Conservation (phyloP, 768 basidiomycete species). For the Xerocomellus chrysenteron region DNA sequence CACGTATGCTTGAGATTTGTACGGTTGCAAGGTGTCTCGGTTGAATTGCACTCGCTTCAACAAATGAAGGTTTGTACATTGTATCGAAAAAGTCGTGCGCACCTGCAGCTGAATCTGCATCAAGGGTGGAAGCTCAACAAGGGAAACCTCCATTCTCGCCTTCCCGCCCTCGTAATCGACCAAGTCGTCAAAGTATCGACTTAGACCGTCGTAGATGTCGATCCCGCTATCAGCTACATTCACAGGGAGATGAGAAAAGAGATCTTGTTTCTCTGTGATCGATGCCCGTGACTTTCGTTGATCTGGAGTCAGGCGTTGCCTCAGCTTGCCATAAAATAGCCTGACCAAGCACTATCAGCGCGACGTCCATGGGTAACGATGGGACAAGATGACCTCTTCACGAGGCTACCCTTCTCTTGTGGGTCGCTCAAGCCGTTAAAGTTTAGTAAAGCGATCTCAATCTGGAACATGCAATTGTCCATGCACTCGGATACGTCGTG, state of each 20-base stretch:
- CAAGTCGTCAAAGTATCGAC: slow-evolving; percentile 85
- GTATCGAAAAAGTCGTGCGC: slow-evolving; percentile 15
- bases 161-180: slow-evolving; percentile 87
- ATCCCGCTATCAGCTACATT: slow-evolving; percentile 88
- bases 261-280: slow-evolving; percentile 82
- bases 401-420: slow-evolving; percentile 69
- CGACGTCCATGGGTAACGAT: neutral
- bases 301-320: slow-evolving; percentile 52
- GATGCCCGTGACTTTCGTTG: slow-evolving; percentile 47
- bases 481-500: slow-evolving; percentile 99
- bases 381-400: slow-evolving; percentile 61
- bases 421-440: slow-evolving; percentile 47
- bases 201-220: slow-evolving; percentile 92
- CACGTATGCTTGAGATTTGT: slow-evolving; percentile 95
- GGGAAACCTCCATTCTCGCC: slow-evolving; percentile 81
- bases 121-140: slow-evolving; percentile 85
- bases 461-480: slow-evolving; percentile 99
- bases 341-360: slow-evolving; percentile 35
- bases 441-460: slow-evolving; percentile 86
- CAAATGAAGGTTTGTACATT: slow-evolving; percentile 4
- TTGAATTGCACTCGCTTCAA: slow-evolving; percentile 90
- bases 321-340: slow-evolving; percentile 87
- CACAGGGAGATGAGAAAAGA: slow-evolving; percentile 92
- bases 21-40: slow-evolving; percentile 83
- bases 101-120: slow-evolving; percentile 97